Evolutionary conservation across 441 rosid species (phyloP).

Genomic region (Croton laevigatus): DNA sequence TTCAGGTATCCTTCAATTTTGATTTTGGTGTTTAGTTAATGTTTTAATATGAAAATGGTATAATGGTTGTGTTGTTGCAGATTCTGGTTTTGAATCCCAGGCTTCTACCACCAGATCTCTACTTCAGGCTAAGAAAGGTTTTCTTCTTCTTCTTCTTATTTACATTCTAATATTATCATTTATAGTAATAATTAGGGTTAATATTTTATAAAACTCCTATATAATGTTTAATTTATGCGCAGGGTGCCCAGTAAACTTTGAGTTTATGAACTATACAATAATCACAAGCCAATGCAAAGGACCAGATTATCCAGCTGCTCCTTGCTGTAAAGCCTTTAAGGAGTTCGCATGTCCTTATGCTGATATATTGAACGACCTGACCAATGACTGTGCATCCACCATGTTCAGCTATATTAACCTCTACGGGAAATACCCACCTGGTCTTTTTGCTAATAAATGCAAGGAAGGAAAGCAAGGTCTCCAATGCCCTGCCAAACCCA

Average conservation of each 20-base stretch:
- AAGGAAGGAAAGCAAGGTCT: conserved; percentile 59
- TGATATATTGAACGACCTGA: conserved; percentile 51
- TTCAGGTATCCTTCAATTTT: conserved; percentile 27
- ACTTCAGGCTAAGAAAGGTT: conserved; percentile 57
- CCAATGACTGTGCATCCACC: conserved; percentile 59
- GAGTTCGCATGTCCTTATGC: conserved; percentile 79
- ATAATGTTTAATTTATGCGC: too few species aligned
- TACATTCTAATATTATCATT: too few species aligned
- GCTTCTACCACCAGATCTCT: conserved; percentile 39
- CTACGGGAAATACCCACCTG: conserved; percentile 74
- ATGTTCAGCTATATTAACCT: conserved; percentile 90
- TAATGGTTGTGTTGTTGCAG: conserved; percentile 29
- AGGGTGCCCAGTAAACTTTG: conserved; percentile 64
- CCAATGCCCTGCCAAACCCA: conserved; percentile 44
- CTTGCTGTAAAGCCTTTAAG: conserved; percentile 71
- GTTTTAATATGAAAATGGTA: too few species aligned
- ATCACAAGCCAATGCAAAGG: conserved; percentile 70
- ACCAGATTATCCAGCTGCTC: conserved; percentile 50
- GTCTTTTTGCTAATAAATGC: conserved; percentile 75
- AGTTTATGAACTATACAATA: conserved; percentile 55
- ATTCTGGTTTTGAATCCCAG: conserved; percentile 35
- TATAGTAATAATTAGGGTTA: too few species aligned
- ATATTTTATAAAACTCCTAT: too few species aligned
- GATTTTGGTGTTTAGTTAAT: neutral
- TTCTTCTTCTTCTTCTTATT: neutral